A percentile compares a stretch with the other conserved stretches of the same genome.
Evolutionary conservation across 2,329 filamentous ascomycete species (phyloP).

Genomic region (Claviceps pazoutovae): DNA sequence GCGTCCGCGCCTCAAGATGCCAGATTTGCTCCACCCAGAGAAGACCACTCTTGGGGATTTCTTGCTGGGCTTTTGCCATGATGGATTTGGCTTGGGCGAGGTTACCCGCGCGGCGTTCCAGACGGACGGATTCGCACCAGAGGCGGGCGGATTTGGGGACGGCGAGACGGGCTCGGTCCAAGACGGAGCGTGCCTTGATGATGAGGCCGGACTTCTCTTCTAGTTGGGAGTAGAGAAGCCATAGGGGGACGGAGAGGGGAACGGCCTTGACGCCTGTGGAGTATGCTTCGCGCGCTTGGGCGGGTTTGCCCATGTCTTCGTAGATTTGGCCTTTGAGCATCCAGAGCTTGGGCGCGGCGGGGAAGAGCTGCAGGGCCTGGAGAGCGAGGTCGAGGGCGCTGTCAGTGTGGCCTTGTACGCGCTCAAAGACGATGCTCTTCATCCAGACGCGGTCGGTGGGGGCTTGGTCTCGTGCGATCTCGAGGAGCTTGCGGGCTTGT

Average conservation of each 20-base stretch:
- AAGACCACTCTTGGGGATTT: constrained; percentile 74
- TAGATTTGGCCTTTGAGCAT: constrained; percentile 99
- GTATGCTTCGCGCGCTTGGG: constrained; percentile 82
- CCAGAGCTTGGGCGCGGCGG: constrained; percentile 76
- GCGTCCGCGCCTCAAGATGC: constrained; percentile 80
- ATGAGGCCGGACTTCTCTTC: constrained; percentile 74
- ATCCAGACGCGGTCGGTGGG: constrained; percentile 96
- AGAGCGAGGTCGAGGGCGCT: constrained; percentile 76
- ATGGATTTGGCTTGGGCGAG: constrained; percentile 71
- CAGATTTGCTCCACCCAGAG: constrained; percentile 93
- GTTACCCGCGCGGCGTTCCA: constrained; percentile 81
- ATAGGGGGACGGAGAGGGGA: constrained; percentile 70
- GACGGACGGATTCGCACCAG: constrained; percentile 86
- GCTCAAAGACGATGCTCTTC: constrained; percentile 87
- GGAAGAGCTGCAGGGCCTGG: constrained; percentile 76
- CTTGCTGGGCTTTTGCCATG: constrained; percentile 87
- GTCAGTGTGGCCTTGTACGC: constrained; percentile 66
- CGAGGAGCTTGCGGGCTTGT: constrained; percentile 68
- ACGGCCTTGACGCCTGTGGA: constrained; percentile 77
- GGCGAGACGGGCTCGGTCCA: constrained; percentile 79
- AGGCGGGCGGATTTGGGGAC: constrained; percentile 73
- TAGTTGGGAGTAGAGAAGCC: constrained; percentile 76
- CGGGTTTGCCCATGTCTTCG: constrained; percentile 63
- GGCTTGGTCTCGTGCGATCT: constrained; percentile 72
- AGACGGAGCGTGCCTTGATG: constrained; percentile 85